Conservation (phyloP, 2,329 filamentous ascomycete genomes). For the Lomentospora prolificans region DNA sequence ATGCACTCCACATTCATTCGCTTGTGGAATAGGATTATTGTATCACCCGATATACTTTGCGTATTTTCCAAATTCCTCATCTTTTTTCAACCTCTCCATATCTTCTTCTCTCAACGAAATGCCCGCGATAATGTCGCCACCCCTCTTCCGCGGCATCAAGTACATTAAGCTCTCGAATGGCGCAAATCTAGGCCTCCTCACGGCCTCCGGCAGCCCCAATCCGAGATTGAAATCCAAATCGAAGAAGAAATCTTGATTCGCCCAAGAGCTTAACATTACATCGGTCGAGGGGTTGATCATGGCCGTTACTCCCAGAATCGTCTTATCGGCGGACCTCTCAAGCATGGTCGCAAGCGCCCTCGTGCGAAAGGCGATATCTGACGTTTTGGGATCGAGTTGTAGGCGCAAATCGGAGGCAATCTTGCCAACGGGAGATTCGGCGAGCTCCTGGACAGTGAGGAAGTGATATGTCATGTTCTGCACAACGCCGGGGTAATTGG, state of each 20-base stretch:
- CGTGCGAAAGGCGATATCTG: constrained; percentile 23
- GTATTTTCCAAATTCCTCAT: constrained; percentile 27
- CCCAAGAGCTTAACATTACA: constrained; percentile 46
- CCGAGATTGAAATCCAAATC: constrained; percentile 36
- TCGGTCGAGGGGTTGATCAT: constrained; percentile 28
- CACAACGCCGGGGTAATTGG: constrained; percentile 37
- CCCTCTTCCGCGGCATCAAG: constrained; percentile 31
- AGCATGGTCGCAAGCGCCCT: constrained; percentile 32
- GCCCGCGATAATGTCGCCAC: constrained; percentile 33
- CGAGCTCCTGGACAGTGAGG: constrained; percentile 19
- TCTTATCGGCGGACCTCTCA: constrained; percentile 23
- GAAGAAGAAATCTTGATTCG: constrained; percentile 31
- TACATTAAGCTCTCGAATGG: constrained; percentile 38
- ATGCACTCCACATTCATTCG: no score
- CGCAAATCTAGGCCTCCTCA: constrained; percentile 36
- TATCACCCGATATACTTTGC: constrained; percentile 4
- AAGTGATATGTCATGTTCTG: constrained; percentile 35
- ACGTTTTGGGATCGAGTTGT: constrained; percentile 24
- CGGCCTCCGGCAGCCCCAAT: constrained; percentile 34
- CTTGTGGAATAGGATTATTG: no score
- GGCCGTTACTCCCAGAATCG: constrained; percentile 22
- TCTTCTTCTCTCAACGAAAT: constrained; percentile 38
- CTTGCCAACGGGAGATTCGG: constrained; percentile 20
- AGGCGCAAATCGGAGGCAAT: constrained; percentile 29
- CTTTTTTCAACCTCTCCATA: constrained; percentile 30